Conservation (phyloP, 2,329 filamentous ascomycete genomes). For the Penicillium glabrum region DNA sequence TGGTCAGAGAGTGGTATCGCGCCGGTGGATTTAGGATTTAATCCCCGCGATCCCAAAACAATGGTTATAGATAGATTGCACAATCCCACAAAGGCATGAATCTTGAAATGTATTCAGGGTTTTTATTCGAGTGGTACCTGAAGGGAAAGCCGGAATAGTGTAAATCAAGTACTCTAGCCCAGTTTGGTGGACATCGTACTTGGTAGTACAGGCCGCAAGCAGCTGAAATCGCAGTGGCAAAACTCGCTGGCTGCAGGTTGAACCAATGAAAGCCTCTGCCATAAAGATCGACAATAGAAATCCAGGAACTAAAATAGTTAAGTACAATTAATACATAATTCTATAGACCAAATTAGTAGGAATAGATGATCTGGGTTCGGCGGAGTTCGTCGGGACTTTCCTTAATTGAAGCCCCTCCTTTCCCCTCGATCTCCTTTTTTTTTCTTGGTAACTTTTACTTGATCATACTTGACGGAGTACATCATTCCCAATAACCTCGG, state of each 20-base stretch:
- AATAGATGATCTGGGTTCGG: not conserved
- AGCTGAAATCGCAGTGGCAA: slow-evolving; percentile 5
- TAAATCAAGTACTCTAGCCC: not conserved
- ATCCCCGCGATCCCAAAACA: not conserved
- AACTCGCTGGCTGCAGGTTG: not conserved
- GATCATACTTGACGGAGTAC: not conserved
- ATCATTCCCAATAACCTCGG: too few relatives aligned
- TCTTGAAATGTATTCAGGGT: not conserved
- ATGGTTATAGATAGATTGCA: slow-evolving; percentile 3
- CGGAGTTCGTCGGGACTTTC: not conserved
- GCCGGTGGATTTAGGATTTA: not conserved
- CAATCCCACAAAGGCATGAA: not conserved
- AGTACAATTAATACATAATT: not conserved
- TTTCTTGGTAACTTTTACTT: slow-evolving; percentile 6
- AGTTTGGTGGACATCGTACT: not conserved
- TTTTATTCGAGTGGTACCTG: not conserved
- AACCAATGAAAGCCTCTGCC: not conserved
- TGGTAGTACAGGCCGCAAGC: not conserved
- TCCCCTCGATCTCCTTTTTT: not conserved
- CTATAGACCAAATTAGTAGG: not conserved
- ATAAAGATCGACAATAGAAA: too few relatives aligned
- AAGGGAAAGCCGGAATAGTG: not conserved
- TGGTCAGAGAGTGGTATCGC: slow-evolving; percentile 1
- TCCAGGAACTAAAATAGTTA: not conserved
- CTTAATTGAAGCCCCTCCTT: not conserved